These are phyloP conservation scores for Wilcoxina mikolae DNA, from an alignment of 495 filamentous ascomycete species.

Conservation along the genomic window DNA sequence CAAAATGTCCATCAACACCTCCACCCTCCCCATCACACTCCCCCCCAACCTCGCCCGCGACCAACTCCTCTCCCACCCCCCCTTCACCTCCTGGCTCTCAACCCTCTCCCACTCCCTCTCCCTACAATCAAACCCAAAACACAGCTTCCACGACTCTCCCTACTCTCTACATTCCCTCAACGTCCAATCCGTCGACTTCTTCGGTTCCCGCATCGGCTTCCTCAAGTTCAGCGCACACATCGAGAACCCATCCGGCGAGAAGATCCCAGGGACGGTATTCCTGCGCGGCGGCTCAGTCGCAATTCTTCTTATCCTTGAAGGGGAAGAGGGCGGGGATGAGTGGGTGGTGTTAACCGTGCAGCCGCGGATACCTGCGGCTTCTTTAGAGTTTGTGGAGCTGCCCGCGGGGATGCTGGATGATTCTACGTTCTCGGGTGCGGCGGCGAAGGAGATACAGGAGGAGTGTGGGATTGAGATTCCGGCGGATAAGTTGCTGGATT, in stretches of 20 bases:
- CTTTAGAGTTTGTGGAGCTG: constrained; percentile 59
- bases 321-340: constrained; percentile 47
- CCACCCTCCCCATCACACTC: constrained; percentile 40
- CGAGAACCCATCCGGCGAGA: constrained; percentile 46
- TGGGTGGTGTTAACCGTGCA: constrained; percentile 68
- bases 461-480: constrained; percentile 52
- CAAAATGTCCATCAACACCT: too few relatives aligned
- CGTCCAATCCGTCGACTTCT: constrained; percentile 61
- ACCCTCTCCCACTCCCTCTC: constrained; percentile 51
- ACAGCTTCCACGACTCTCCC: constrained; percentile 57
- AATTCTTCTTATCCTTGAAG: constrained; percentile 65
- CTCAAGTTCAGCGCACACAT: constrained; percentile 57
- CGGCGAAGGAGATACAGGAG: constrained; percentile 69
- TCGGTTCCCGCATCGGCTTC: constrained; percentile 57
- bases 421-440: constrained; percentile 59
- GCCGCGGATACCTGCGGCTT: constrained; percentile 65
- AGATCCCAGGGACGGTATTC: constrained; percentile 63
- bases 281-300: constrained; percentile 67
- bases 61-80: constrained; percentile 52
- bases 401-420: constrained; percentile 87
- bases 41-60: constrained; percentile 44
- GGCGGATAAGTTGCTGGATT: constrained; percentile 44
- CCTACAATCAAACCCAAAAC: constrained; percentile 42
- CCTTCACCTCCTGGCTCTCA: constrained; percentile 58
- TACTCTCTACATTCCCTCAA: constrained; percentile 56